Evolutionary conservation across 345 rosid genomes (phyloP).

Genomic region (Brassica carinata): DNA sequence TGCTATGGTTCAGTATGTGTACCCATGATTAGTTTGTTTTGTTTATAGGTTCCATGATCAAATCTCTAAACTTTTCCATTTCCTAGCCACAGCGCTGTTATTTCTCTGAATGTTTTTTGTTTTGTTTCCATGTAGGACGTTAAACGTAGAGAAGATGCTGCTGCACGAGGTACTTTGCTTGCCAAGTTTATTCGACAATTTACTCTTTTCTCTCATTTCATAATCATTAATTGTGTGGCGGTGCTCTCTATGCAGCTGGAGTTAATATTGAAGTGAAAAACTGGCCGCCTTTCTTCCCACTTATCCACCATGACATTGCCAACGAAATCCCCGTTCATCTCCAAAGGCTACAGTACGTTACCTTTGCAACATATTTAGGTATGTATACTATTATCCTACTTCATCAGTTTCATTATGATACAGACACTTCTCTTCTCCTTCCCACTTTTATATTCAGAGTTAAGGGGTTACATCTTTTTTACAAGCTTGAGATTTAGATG

Average conservation of each 20-base stretch:
- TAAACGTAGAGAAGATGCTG: slow-evolving; percentile 90
- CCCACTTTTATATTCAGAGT: not conserved
- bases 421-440: not conserved
- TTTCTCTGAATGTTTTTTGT: slow-evolving; percentile 22
- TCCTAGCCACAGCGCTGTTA: not conserved
- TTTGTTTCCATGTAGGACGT: slow-evolving; percentile 59
- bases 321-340: slow-evolving; percentile 85
- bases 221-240: not conserved
- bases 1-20: not conserved
- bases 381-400: not conserved
- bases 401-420: not conserved
- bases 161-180: slow-evolving; percentile 68
- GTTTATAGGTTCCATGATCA: not conserved
- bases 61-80: not conserved
- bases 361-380: slow-evolving; percentile 79
- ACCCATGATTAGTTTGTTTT: not conserved
- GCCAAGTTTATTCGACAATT: not conserved
- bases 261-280: slow-evolving; percentile 74
- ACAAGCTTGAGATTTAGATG: not conserved
- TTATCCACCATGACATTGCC: slow-evolving; percentile 87
- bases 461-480: too few relatives aligned
- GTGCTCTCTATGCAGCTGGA: slow-evolving; percentile 56
- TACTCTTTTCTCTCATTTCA: not conserved
- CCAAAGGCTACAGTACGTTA: slow-evolving; percentile 74
- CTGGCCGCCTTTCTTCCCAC: slow-evolving; percentile 85